Evolutionary conservation across 495 filamentous ascomycete genomes (phyloP).

Genomic region (Neurospora sp.): DNA sequence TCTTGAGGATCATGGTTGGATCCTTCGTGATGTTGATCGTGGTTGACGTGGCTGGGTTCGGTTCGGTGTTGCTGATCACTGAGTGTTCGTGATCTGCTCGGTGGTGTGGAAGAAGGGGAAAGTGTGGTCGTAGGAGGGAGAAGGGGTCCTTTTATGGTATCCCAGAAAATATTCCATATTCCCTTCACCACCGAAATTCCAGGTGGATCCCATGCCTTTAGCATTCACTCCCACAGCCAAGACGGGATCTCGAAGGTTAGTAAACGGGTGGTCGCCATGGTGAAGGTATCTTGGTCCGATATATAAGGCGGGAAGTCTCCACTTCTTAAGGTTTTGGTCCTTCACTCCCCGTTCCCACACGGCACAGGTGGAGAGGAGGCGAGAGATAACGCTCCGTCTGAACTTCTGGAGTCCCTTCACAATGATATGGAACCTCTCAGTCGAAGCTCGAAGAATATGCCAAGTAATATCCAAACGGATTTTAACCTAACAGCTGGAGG

Average conservation of each 20-base stretch:
- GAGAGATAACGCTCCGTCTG: background rate
- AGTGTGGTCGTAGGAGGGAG: background rate
- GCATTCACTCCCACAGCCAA: background rate
- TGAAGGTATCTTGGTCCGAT: background rate
- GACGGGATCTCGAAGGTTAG: rapidly evolving
- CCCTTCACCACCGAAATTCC: background rate
- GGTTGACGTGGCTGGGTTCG: background rate
- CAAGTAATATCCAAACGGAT: background rate
- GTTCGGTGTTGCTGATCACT: background rate
- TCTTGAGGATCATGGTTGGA: background rate
- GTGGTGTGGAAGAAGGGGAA: background rate
- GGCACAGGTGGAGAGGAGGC: background rate
- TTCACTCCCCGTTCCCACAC: background rate
- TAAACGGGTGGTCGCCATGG: background rate
- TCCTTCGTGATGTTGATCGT: background rate
- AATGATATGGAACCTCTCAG: background rate
- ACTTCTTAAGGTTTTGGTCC: background rate
- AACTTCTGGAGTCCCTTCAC: background rate
- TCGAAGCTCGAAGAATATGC: background rate
- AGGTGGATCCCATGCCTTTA: background rate
- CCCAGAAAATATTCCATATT: background rate
- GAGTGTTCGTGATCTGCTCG: background rate
- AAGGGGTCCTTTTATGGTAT: background rate
- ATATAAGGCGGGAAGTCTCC: background rate
- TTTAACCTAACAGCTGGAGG: rapidly evolving